Conservation (phyloP, 2,329 filamentous ascomycete genomes). For the Talaromyces atroroseus region DNA sequence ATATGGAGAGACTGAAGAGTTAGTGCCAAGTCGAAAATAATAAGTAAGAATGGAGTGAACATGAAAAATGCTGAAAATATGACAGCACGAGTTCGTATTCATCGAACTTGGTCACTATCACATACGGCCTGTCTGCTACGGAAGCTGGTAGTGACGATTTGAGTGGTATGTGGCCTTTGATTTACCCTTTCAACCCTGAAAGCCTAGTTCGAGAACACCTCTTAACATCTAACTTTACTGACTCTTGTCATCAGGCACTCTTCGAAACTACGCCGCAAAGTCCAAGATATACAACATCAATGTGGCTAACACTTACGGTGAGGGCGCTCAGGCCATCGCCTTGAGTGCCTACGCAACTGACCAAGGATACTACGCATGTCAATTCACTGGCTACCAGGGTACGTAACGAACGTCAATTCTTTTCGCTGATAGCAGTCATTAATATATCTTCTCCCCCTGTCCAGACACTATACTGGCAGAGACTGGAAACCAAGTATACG, state of each 20-base stretch:
- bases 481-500: conserved; percentile 52
- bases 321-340: conserved; percentile 37
- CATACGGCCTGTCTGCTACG: conserved; percentile 18
- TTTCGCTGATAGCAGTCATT: neutral
- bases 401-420: neutral
- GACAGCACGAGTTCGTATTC: conserved; percentile 45
- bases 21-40: neutral
- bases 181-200: neutral
- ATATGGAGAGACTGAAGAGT: conserved; percentile 53
- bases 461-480: conserved; percentile 49
- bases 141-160: conserved; percentile 18
- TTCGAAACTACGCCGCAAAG: conserved; percentile 10
- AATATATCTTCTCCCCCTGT: neutral
- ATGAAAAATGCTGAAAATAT: neutral
- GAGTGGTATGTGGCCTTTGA: conserved; percentile 14
- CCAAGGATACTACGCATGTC: conserved; percentile 55
- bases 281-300: conserved; percentile 20
- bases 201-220: no score
- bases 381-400: conserved; percentile 50
- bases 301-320: conserved; percentile 17
- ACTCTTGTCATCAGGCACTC: conserved; percentile 1
- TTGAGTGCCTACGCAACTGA: conserved; percentile 47
- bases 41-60: neutral
- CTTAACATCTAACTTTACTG: neutral
- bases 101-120: conserved; percentile 55